These are phyloP conservation scores for Aphanomyces euteiches DNA, from an alignment of 352 stramenopile species.

Conservation along the genomic window DNA sequence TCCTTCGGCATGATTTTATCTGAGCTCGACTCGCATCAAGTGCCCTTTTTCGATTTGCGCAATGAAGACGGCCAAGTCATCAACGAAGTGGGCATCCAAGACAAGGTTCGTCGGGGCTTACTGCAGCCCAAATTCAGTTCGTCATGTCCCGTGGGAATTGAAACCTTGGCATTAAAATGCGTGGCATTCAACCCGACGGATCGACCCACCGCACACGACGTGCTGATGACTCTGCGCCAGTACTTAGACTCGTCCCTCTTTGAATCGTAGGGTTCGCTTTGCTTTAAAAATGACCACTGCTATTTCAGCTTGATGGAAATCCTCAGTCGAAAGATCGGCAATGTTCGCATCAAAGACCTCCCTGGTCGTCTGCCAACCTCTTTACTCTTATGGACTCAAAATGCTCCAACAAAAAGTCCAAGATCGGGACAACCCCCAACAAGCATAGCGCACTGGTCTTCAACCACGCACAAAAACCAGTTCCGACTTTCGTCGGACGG, in stretches of 20 bases:
- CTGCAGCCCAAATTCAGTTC: constrained; percentile 18
- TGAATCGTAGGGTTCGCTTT: constrained; percentile 5
- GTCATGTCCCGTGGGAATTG: constrained; percentile 15
- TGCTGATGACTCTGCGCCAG: neutral
- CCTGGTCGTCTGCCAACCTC: neutral
- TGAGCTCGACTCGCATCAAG: constrained; percentile 51
- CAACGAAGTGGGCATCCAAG: constrained; percentile 24
- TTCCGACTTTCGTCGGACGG: too few relatives aligned
- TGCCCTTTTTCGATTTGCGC: constrained; percentile 17
- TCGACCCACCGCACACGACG: constrained; percentile 19
- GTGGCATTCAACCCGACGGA: constrained; percentile 2
- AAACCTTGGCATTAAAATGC: constrained; percentile 8
- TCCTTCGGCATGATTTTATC: constrained; percentile 73
- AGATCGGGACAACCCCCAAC: neutral
- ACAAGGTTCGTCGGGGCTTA: constrained; percentile 26
- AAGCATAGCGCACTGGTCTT: too few relatives aligned
- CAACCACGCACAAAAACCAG: too few relatives aligned
- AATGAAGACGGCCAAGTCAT: constrained; percentile 20
- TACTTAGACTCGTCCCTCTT: constrained; percentile 20
- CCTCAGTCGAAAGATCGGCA: neutral
- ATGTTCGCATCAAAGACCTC: neutral
- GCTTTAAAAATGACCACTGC: neutral
- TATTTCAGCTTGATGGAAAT: neutral
- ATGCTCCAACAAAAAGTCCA: neutral
- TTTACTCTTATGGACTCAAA: neutral